These are phyloP conservation scores for Artemisia annua DNA, from an alignment of 129 eudicot species.

Conservation along the genomic window DNA sequence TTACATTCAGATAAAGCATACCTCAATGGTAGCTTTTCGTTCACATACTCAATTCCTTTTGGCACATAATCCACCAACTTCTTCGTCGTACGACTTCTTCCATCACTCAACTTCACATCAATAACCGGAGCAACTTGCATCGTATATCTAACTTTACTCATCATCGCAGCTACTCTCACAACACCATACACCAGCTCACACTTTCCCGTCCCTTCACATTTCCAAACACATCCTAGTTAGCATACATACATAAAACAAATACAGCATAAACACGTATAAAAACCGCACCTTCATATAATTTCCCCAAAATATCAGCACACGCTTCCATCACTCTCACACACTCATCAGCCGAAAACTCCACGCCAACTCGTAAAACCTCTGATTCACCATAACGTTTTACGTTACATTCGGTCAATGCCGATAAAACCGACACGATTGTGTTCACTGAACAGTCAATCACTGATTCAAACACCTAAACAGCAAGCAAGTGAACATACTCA, in stretches of 20 bases:
- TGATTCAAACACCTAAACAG: too few relatives aligned
- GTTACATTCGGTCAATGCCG: too few relatives aligned
- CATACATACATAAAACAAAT: background rate
- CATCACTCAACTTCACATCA: conserved; percentile 33
- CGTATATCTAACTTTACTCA: conserved; percentile 31
- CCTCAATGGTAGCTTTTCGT: conserved; percentile 40
- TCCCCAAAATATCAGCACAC: conserved; percentile 51
- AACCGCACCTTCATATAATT: conserved; percentile 43
- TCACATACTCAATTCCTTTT: conserved; percentile 19
- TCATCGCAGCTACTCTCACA: conserved; percentile 49
- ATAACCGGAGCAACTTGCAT: conserved; percentile 28
- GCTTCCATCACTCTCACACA: conserved; percentile 42
- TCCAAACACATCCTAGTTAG: conserved; percentile 17
- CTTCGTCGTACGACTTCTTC: conserved; percentile 25
- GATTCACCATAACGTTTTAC: background rate
- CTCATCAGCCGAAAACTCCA: conserved; percentile 39
- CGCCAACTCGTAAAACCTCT: conserved; percentile 50
- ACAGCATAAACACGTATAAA: too few relatives aligned
- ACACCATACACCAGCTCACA: conserved; percentile 42
- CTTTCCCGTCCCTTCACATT: conserved; percentile 52
- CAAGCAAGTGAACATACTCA: too few relatives aligned
- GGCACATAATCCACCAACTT: conserved; percentile 34
- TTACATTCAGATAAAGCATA: too few relatives aligned
- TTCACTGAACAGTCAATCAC: too few relatives aligned
- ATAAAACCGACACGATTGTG: too few relatives aligned